These are phyloP conservation scores for Dactylonectria macrodidyma DNA, from an alignment of 2,329 filamentous ascomycete species.

Conservation along the genomic window DNA sequence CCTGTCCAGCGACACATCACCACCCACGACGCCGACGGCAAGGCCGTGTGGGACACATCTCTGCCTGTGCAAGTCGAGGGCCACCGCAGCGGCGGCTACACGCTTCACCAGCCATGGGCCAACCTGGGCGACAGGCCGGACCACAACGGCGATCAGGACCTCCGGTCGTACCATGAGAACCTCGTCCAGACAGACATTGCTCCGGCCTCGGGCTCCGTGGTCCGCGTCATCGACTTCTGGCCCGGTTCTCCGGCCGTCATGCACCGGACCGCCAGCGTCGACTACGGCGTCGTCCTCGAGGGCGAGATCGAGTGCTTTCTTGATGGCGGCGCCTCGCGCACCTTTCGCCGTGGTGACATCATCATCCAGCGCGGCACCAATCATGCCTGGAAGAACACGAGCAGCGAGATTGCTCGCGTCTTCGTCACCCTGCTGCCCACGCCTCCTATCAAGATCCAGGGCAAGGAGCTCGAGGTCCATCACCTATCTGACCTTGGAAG, in stretches of 20 bases:
- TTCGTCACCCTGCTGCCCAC: slow-evolving; percentile 42
- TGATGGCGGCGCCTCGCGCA: slow-evolving; percentile 37
- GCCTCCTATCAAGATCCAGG: slow-evolving; percentile 36
- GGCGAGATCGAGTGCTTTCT: slow-evolving; percentile 43
- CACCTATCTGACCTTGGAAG: slow-evolving; percentile 40
- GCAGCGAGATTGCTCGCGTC: slow-evolving; percentile 38
- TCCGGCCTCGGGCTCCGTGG: slow-evolving; percentile 36
- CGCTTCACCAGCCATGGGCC: slow-evolving; percentile 38
- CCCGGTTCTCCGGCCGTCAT: slow-evolving; percentile 37
- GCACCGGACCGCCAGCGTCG: slow-evolving; percentile 44
- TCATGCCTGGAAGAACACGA: slow-evolving; percentile 43
- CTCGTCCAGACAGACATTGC: slow-evolving; percentile 36
- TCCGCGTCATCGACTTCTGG: slow-evolving; percentile 43
- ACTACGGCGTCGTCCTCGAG: slow-evolving; percentile 42
- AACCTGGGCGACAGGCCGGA: slow-evolving; percentile 35
- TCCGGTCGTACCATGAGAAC: slow-evolving; percentile 37
- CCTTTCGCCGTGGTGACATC: slow-evolving; percentile 39
- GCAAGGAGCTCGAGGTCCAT: slow-evolving; percentile 41
- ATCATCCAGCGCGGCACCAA: slow-evolving; percentile 45
- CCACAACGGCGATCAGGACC: slow-evolving; percentile 34
- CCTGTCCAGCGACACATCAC: slow-evolving; percentile 41
- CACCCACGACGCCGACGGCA: slow-evolving; percentile 37
- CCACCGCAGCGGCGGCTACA: slow-evolving; percentile 38
- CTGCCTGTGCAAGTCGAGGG: slow-evolving; percentile 34
- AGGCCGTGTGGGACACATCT: slow-evolving; percentile 38